Conservation (phyloP, 768 basidiomycete genomes). For the Mycena leptocephala region DNA sequence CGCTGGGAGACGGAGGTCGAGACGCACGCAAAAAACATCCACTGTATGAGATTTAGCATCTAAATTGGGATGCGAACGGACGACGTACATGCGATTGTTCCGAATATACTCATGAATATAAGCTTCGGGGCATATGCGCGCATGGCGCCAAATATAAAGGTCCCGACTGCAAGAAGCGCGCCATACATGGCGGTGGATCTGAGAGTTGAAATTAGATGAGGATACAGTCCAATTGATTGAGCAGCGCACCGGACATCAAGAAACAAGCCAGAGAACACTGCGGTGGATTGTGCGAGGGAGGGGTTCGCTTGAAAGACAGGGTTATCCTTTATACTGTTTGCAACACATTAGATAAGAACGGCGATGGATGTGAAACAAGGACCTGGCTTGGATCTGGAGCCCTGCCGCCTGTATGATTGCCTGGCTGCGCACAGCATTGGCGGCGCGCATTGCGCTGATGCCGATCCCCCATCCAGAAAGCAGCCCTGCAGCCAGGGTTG, state of each 20-base stretch:
- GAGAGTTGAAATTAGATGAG: neutral
- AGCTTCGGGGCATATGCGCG: conserved; percentile 65
- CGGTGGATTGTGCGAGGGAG: conserved; percentile 52
- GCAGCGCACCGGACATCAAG: conserved; percentile 57
- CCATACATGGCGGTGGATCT: conserved; percentile 65
- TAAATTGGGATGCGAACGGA: too few relatives aligned
- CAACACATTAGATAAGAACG: neutral
- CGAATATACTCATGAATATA: conserved; percentile 62
- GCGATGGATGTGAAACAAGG: neutral
- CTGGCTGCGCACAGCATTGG: conserved; percentile 55
- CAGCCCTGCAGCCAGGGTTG: conserved; percentile 63
- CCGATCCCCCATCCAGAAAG: conserved; percentile 71
- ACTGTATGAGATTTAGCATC: too few relatives aligned
- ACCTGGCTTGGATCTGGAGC: conserved; percentile 52
- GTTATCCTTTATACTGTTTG: conserved; percentile 25
- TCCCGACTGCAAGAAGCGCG: conserved; percentile 63
- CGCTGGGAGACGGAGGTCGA: neutral
- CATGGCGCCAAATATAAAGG: conserved; percentile 61
- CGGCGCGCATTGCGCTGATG: conserved; percentile 68
- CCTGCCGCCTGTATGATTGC: conserved; percentile 46
- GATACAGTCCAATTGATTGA: neutral
- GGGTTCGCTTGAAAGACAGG: conserved; percentile 55
- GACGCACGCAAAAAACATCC: too few relatives aligned
- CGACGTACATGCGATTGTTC: conserved; percentile 54
- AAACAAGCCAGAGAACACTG: conserved; percentile 67